Conservation (phyloP, 108 stramenopile genomes). For the Skeletonema potamos region DNA sequence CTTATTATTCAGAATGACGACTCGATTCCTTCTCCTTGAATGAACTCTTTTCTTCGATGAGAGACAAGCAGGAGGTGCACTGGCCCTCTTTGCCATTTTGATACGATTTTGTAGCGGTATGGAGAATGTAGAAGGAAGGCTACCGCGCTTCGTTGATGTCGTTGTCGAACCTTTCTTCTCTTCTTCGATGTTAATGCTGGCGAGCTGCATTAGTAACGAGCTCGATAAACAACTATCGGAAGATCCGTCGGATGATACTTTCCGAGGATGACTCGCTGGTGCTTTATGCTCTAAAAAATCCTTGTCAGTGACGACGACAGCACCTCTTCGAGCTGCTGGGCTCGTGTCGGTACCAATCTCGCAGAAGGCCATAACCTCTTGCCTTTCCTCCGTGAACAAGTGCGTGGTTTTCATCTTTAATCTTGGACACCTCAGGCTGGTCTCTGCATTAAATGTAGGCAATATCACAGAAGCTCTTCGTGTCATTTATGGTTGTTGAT, state of each 20-base stretch:
- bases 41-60: not conserved
- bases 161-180: not conserved
- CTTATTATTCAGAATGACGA: not conserved
- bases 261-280: not conserved
- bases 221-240: not conserved
- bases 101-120: not conserved
- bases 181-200: not conserved
- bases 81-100: not conserved
- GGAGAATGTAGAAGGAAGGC: not conserved
- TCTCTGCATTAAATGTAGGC: not conserved
- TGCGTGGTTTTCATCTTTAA: not conserved
- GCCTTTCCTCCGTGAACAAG: not conserved
- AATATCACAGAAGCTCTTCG: not conserved
- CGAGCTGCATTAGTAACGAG: not conserved
- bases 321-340: not conserved
- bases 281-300: not conserved
- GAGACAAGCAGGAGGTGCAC: not conserved
- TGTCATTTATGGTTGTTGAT: too few species aligned
- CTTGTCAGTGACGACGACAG: not conserved
- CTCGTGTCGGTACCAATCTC: not conserved
- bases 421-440: not conserved
- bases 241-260: not conserved
- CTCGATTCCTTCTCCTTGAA: not conserved
- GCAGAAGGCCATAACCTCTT: not conserved
- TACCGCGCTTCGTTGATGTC: not conserved